A percentile compares a stretch with the other conserved stretches of the same genome.
phyloP scores from a whole-genome alignment of 768 basidiomycete species.

The Inosperma sp. region DNA sequence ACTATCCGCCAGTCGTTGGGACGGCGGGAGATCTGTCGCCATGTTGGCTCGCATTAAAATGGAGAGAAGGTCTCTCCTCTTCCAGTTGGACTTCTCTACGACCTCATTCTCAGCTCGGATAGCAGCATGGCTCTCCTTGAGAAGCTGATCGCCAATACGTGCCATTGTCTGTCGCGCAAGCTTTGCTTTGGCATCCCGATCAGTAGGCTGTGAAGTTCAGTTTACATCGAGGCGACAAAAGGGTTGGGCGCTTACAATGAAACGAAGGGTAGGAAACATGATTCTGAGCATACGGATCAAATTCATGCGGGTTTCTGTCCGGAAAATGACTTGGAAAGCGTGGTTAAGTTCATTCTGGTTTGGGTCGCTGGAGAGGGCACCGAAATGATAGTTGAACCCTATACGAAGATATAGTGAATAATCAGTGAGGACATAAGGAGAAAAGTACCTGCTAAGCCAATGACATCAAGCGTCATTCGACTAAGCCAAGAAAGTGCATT shows the following conservation, averaged over 20 bases:
- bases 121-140: constrained; percentile 46
- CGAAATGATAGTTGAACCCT: constrained; percentile 36
- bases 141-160: constrained; percentile 46
- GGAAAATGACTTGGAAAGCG: constrained; percentile 51
- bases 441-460: constrained; percentile 63
- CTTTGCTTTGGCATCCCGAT: constrained; percentile 26
- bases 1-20: constrained; percentile 53
- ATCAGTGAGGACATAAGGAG: constrained; percentile 11
- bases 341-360: constrained; percentile 46
- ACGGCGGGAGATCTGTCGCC: constrained; percentile 51
- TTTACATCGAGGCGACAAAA: background rate
- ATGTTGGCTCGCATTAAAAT: constrained; percentile 62
- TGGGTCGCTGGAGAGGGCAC: constrained; percentile 25
- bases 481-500: constrained; percentile 65
- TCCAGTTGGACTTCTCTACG: constrained; percentile 25
- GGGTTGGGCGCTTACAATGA: constrained; percentile 29
- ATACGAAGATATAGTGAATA: background rate
- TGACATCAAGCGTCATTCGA: constrained; percentile 69
- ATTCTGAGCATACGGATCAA: constrained; percentile 30
- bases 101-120: constrained; percentile 27
- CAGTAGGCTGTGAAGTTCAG: constrained; percentile 25
- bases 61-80: constrained; percentile 54
- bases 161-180: constrained; percentile 39
- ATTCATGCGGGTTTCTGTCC: constrained; percentile 35
- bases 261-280: constrained; percentile 34